A percentile compares a stretch with the other conserved stretches of the same genome.
Evolutionary conservation across 441 rosid genomes (phyloP).

Genomic region (Brassica hybrid): DNA sequence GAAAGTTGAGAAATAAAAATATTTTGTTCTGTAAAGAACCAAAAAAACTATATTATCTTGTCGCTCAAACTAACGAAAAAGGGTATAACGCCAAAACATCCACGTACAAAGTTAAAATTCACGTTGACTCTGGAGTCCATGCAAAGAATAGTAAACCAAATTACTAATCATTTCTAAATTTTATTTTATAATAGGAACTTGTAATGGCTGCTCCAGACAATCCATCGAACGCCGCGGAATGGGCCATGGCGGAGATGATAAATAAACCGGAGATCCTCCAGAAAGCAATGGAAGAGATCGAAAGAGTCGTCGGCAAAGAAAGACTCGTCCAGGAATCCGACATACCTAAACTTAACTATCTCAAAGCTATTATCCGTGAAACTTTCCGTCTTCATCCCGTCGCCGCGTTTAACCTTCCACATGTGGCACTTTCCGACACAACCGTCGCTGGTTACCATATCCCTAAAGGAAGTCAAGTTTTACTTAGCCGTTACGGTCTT

Average conservation of each 20-base stretch:
- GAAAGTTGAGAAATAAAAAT: neutral
- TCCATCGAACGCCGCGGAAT: slow-evolving; percentile 56
- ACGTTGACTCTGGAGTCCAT: neutral
- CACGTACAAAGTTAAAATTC: neutral
- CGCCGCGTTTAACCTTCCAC: slow-evolving; percentile 49
- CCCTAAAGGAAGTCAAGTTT: slow-evolving; percentile 45
- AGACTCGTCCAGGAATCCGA: slow-evolving; percentile 55
- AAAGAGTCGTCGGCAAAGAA: slow-evolving; percentile 51
- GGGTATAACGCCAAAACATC: neutral
- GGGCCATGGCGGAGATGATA: slow-evolving; percentile 59
- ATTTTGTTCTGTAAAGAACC: neutral
- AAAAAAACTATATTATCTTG: neutral
- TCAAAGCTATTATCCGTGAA: slow-evolving; percentile 50
- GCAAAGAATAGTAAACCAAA: slow-evolving; percentile 13
- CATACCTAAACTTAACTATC: slow-evolving; percentile 47
- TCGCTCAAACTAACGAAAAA: neutral
- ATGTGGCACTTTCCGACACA: slow-evolving; percentile 44
- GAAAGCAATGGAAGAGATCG: slow-evolving; percentile 53
- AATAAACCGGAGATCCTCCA: slow-evolving; percentile 50
- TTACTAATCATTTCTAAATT: neutral
- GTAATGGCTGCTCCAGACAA: slow-evolving; percentile 54
- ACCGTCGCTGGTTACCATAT: slow-evolving; percentile 44
- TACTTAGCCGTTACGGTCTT: slow-evolving; percentile 45
- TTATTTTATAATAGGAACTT: no score
- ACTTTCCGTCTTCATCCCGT: slow-evolving; percentile 53